These are phyloP conservation scores for Lanmaoa rubissima DNA, from an alignment of 768 basidiomycete species.

Conservation along the genomic window DNA sequence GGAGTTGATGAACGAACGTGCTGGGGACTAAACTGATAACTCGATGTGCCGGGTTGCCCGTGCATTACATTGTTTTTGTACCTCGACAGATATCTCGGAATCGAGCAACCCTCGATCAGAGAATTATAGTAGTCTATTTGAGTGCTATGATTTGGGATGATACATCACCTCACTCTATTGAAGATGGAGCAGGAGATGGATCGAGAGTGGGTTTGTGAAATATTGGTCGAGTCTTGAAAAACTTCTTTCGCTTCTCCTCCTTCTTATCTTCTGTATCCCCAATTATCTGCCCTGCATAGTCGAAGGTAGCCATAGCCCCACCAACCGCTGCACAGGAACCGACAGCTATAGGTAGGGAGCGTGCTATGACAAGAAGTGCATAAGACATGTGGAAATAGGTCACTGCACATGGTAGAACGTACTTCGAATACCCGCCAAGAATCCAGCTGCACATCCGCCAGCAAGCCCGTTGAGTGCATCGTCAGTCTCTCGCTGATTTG, in stretches of 20 bases:
- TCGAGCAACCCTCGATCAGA: not conserved
- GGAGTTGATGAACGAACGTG: constrained; percentile 23
- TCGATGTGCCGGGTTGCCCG: not conserved
- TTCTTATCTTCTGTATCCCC: constrained; percentile 45
- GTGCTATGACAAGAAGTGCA: constrained; percentile 45
- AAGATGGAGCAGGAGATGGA: constrained; percentile 12
- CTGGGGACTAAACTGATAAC: constrained; percentile 5
- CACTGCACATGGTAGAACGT: constrained; percentile 18
- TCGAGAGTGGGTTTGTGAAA: constrained; percentile 29
- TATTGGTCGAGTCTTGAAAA: constrained; percentile 74
- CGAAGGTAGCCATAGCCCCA: constrained; percentile 76
- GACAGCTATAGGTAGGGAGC: constrained; percentile 80
- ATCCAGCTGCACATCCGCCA: constrained; percentile 91
- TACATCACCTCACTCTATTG: constrained; percentile 20
- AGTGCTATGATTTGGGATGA: constrained; percentile 4
- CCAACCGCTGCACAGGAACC: constrained; percentile 79
- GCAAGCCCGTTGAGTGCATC: constrained; percentile 82
- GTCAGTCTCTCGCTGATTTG: constrained; percentile 75
- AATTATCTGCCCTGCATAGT: constrained; percentile 67
- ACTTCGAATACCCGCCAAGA: constrained; percentile 86
- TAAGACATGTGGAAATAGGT: constrained; percentile 13
- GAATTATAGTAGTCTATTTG: constrained; percentile 15
- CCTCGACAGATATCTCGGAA: not conserved
- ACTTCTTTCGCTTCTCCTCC: constrained; percentile 73
- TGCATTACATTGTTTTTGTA: not conserved